phyloP scores from a whole-genome alignment of 768 basidiomycete species.

The Russula sp. region DNA sequence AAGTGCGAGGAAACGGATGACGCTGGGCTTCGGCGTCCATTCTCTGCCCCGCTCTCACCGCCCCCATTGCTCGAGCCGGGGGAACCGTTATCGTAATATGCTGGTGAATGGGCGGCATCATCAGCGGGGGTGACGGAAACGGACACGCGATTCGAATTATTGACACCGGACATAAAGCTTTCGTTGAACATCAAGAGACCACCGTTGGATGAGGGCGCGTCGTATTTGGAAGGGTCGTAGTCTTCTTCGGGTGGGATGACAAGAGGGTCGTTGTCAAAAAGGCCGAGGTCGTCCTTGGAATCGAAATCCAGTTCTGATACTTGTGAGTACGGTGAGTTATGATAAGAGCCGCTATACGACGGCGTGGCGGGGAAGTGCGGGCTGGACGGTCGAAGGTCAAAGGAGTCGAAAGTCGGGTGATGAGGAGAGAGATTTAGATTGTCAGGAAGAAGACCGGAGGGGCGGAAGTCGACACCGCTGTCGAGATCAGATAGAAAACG shows the following conservation, averaged over 20 bases:
- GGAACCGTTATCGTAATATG: constrained; percentile 59
- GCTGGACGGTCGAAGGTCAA: constrained; percentile 38
- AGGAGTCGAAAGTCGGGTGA: constrained; percentile 36
- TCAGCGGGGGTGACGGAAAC: constrained; percentile 38
- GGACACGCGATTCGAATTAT: constrained; percentile 50
- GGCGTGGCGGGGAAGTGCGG: constrained; percentile 51
- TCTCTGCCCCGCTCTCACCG: constrained; percentile 46
- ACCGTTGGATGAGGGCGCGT: constrained; percentile 44
- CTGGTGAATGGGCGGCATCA: constrained; percentile 41
- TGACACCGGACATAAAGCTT: constrained; percentile 48
- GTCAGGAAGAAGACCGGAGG: constrained; percentile 30
- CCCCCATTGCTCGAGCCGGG: constrained; percentile 55
- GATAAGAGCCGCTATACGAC: constrained; percentile 63
- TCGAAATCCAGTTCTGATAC: constrained; percentile 58
- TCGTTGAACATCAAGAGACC: constrained; percentile 35
- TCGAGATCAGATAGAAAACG: constrained; percentile 27
- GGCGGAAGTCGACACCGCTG: constrained; percentile 15
- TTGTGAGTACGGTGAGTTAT: constrained; percentile 66
- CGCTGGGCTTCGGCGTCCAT: constrained; percentile 53
- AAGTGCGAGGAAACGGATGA: constrained; percentile 66
- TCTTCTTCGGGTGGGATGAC: constrained; percentile 42
- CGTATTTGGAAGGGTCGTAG: constrained; percentile 76
- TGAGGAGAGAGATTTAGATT: constrained; percentile 35
- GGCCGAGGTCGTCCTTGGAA: constrained; percentile 43
- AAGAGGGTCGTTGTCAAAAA: constrained; percentile 45